Evolutionary conservation across 495 filamentous ascomycete genomes (phyloP), one percentile per base, ranked within the genome.

Genomic region (Penicillium alfredii): DNA sequence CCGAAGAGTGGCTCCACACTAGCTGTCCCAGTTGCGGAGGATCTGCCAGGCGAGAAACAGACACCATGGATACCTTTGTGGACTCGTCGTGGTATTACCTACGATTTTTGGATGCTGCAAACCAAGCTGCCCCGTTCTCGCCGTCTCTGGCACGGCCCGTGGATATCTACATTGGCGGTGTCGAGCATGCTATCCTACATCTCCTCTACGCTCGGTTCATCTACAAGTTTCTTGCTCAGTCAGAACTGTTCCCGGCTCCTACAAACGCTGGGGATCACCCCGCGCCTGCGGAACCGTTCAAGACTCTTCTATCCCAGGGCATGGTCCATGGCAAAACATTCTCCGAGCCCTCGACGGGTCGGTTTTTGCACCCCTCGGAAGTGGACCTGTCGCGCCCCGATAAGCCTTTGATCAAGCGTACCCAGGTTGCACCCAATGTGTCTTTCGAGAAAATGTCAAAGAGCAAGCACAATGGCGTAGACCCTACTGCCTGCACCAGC

Each of bases 41-140:
- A 4, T 59, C 72, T 4, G 88, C 87, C 6, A 82, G 76, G 51
- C 77, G 88, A 19, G 88, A 94, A 49, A 94, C 88, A 2, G 88
- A 94, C 52, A 94, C 88, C 0, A 93, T 94, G 88, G 88, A 94
- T 56, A 94, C 88, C 0, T 94, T 94, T 57, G 86, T 94, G 23
- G 88, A 94, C 58, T 90, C 85, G 0, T 90, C 85, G 28, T 94
- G 88, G 88, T 94, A 94, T 55, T 93, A 76, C 46, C 76, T 89
- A 67, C 76, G 87, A 0, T 94, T 84, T 51, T 55, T 80, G 23
- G 84, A 90, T 44, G 57, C 82, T 1, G 60, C 78, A 2, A 88
- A 90, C 48, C 51, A 67, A 23, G 54, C 71, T 8, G 54, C 54
- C 8, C 83, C 76, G 0, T 80, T 93, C 45, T 77, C 73, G 0